Percentiles rank a stretch among this genome's conserved stretches.
Conservation (phyloP, 75 land plant species). For the Cupressus sempervirens region DNA sequence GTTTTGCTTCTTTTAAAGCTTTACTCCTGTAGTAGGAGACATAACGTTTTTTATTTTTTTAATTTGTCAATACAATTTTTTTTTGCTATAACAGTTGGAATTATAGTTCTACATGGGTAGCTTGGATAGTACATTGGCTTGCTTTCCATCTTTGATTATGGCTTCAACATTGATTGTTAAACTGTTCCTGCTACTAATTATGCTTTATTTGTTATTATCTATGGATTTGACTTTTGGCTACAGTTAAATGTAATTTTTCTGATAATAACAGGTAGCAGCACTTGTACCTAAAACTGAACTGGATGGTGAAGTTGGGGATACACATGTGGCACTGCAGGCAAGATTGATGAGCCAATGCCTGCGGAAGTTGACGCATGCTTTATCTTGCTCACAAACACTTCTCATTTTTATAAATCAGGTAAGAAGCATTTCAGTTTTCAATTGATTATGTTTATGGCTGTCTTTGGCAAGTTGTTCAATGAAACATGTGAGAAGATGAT, state of each 20-base stretch:
- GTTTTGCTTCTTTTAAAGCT: neutral
- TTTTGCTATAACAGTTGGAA: neutral
- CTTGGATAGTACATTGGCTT: neutral
- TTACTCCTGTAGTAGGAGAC: neutral
- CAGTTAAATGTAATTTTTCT: neutral
- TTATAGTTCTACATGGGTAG: neutral
- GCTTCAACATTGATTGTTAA: neutral
- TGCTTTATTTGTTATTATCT: neutral
- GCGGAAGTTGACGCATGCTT: slow-evolving; percentile 87
- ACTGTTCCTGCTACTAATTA: neutral
- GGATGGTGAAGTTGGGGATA: slow-evolving; percentile 97
- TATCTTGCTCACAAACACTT: slow-evolving; percentile 71
- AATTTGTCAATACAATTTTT: neutral
- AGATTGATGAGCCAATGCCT: slow-evolving; percentile 97
- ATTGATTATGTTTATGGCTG: neutral
- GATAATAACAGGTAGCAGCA: slow-evolving; percentile 75
- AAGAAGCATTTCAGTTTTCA: neutral
- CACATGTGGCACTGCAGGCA: slow-evolving; percentile 96
- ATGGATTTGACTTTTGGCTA: neutral
- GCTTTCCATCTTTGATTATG: neutral
- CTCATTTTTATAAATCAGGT: slow-evolving; percentile 94
- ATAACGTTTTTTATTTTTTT: neutral
- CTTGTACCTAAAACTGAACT: slow-evolving; percentile 90
- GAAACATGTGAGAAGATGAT: neutral
- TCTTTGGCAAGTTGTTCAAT: neutral